Conservation (phyloP, 352 stramenopile genomes). For the Pilasporangium apinafurcum region DNA sequence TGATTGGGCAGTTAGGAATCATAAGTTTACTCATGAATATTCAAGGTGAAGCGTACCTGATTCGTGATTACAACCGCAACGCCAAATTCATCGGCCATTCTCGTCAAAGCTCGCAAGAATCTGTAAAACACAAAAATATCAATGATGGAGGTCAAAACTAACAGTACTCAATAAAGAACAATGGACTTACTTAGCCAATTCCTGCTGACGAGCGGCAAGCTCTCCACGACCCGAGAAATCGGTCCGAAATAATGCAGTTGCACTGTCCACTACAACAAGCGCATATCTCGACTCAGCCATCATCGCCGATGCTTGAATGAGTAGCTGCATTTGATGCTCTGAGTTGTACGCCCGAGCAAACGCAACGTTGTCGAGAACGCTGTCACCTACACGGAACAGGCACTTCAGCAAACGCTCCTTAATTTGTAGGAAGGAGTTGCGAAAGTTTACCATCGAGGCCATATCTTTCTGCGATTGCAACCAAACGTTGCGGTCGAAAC, state of each 20-base stretch:
- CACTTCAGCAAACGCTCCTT: not conserved
- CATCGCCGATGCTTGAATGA: constrained; percentile 97
- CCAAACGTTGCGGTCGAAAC: constrained; percentile 95
- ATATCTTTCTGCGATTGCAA: constrained; percentile 97
- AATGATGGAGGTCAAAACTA: constrained; percentile 1
- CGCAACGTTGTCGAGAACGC: constrained; percentile 98
- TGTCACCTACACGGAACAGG: constrained; percentile 42
- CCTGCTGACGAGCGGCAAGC: constrained; percentile 91
- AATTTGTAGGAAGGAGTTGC: not conserved
- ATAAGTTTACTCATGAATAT: not conserved
- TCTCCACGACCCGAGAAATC: constrained; percentile 98
- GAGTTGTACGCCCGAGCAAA: constrained; percentile 99
- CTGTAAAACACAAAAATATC: constrained; percentile 55
- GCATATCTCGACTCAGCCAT: constrained; percentile 97
- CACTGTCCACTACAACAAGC: constrained; percentile 96
- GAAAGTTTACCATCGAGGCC: constrained; percentile 85
- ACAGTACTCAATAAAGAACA: not conserved
- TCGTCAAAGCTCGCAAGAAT: constrained; percentile 96
- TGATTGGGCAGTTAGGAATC: not conserved
- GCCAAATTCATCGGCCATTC: constrained; percentile 99
- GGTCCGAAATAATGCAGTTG: constrained; percentile 97
- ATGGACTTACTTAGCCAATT: constrained; percentile 65
- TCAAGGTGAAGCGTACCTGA: constrained; percentile 32
- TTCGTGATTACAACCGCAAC: constrained; percentile 92
- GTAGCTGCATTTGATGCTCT: constrained; percentile 98